Evolutionary conservation across 345 rosid species (phyloP).

Genomic region (Nephelium lappaceum): DNA sequence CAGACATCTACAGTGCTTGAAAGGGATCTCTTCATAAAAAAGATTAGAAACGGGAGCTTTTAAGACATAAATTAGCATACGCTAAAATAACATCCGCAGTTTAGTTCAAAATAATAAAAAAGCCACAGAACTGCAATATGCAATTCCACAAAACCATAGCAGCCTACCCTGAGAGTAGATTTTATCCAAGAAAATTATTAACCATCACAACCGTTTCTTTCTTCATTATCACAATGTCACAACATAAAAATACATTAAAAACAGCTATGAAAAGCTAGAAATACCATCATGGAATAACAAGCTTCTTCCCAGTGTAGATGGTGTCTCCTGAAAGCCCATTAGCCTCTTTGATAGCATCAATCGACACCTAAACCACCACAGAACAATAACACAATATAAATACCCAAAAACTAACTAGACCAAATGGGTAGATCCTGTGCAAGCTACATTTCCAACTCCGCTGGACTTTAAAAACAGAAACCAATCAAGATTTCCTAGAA

Average conservation of each 20-base stretch:
- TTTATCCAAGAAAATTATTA: background rate
- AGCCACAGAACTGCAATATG: background rate
- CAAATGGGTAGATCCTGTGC: no score
- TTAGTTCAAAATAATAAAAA: background rate
- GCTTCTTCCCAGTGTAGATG: constrained; percentile 42
- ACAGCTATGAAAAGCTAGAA: background rate
- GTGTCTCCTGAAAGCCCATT: constrained; percentile 39
- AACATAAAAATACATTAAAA: background rate
- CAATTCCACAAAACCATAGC: background rate
- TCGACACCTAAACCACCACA: constrained; percentile 27
- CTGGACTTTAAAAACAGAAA: no score
- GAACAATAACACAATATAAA: background rate
- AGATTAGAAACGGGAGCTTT: background rate
- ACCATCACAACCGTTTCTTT: background rate
- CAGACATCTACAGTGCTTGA: background rate
- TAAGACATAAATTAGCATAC: background rate
- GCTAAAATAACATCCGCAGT: background rate
- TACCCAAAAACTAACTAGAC: background rate
- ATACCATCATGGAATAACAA: constrained; percentile 35
- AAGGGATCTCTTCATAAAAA: background rate
- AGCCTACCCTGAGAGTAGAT: background rate
- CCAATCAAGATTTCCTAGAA: no score
- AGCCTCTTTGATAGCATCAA: constrained; percentile 43
- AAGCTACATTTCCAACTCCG: no score
- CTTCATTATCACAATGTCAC: background rate